Evolutionary conservation across 805 yeast genomes (phyloP).

Genomic region (Wickerhamomyces silvicola): DNA sequence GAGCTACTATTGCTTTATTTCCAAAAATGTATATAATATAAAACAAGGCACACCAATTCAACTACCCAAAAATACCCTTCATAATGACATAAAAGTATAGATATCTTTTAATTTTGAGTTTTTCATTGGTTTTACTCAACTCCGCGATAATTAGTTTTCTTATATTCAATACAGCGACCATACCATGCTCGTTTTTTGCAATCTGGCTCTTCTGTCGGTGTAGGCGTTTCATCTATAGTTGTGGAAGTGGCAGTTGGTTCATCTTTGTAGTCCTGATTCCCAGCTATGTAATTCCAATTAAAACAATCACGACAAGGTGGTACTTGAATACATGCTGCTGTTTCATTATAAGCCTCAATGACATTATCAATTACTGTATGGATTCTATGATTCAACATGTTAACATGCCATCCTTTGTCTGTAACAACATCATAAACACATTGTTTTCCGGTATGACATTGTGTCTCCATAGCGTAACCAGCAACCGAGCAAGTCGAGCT

Average conservation of each 20-base stretch:
- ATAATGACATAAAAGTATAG: no score
- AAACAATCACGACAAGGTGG: constrained; percentile 88
- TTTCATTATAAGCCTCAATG: constrained; percentile 61
- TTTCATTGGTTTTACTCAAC: no score
- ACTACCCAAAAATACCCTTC: no score
- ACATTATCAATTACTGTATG: constrained; percentile 86
- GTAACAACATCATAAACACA: constrained; percentile 87
- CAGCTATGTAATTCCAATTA: constrained; percentile 74
- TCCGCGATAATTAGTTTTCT: not conserved
- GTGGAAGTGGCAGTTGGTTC: constrained; percentile 1
- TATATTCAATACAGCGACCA: constrained; percentile 49
- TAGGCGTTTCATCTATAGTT: constrained; percentile 1
- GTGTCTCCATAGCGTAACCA: constrained; percentile 96
- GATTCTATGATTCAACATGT: constrained; percentile 80
- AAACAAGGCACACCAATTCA: no score
- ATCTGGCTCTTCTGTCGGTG: constrained; percentile 19
- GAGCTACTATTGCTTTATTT: no score
- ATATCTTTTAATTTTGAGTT: no score
- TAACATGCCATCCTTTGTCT: constrained; percentile 89
- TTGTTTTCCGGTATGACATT: constrained; percentile 84
- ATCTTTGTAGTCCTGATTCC: constrained; percentile 14
- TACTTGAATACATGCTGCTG: constrained; percentile 67
- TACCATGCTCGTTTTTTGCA: constrained; percentile 38
- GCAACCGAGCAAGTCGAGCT: constrained; percentile 82
- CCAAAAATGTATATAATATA: no score